Evolutionary conservation across 176 grass and related monocot genomes (phyloP).

Genomic region (Chrysopogon serrulatus): DNA sequence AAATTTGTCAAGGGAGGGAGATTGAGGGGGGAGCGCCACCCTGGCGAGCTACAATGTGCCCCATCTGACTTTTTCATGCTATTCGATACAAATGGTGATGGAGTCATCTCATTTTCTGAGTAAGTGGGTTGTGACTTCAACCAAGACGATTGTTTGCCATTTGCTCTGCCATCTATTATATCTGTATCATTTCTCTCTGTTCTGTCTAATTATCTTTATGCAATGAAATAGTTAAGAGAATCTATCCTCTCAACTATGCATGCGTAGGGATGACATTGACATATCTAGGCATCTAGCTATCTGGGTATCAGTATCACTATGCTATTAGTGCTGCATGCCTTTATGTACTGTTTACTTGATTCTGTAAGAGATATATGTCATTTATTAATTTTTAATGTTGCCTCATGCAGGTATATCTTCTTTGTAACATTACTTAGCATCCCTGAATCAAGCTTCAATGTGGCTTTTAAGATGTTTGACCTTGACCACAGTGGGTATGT

Average conservation of each 20-base stretch:
- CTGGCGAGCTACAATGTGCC: slow-evolving; percentile 64
- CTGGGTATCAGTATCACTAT: not conserved
- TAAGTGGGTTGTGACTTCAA: slow-evolving; percentile 42
- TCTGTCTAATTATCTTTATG: not conserved
- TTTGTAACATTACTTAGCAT: slow-evolving; percentile 97
- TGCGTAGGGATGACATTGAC: not conserved
- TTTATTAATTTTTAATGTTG: slow-evolving; percentile 14
- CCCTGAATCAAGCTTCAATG: slow-evolving; percentile 86
- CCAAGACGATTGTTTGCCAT: not conserved
- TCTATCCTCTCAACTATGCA: not conserved
- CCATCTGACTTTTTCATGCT: slow-evolving; percentile 90
- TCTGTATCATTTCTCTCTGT: not conserved
- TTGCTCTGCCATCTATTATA: not conserved
- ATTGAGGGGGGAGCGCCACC: slow-evolving; percentile 66
- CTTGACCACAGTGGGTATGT: slow-evolving; percentile 79
- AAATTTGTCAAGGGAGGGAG: slow-evolving; percentile 72
- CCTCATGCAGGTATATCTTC: slow-evolving; percentile 81
- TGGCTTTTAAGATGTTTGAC: slow-evolving; percentile 99
- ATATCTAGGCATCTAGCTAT: not conserved
- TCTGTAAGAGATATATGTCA: not conserved
- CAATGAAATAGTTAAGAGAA: not conserved
- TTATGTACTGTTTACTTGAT: not conserved
- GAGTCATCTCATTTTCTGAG: slow-evolving; percentile 95
- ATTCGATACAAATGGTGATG: slow-evolving; percentile 91
- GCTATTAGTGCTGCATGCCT: not conserved